Base-by-base conservation (phyloP, 2,329 filamentous ascomycete genomes). In the Colletotrichum chlorophyti region DNA sequence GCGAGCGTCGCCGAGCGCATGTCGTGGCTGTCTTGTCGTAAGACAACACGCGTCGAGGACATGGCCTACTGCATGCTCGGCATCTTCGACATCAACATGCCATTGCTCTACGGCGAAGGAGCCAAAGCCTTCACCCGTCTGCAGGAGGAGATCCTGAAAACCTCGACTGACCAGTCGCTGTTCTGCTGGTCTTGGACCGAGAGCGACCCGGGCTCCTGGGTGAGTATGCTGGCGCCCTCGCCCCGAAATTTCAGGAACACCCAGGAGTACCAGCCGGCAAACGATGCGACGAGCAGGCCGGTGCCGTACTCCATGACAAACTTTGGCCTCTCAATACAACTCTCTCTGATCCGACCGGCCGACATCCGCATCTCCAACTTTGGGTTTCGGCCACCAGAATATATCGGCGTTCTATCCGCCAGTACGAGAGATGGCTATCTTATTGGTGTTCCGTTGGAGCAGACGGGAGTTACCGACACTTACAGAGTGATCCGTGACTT, bases 71-170 rank as follows among this genome's bases (percentile, higher is more conserved):
- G 65, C 29, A 58, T 71, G 38, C 47, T 70, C 9, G 69, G 69
- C 2, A 50, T 72, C 14, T 70, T 72, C 35, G 60, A 63, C 29
- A 62, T 71, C 31, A 68, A 64, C 23, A 71, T 72, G 66, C 61
- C 66, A 4, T 50, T 67, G 9, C 61, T 66, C 1, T 71, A 71
- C 35, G 67, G 69, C 12, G 69, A 71, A 47, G 68, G 68, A 31
- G 17, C 14, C 6, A 63, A 61, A n/a, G 63, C 68, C 0, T 70
- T 69, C 42, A 59, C 59, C 7, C 58, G 68, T 34, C 14, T 66
- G 19, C 62, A 66, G 14, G 48, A 60, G 4, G 60, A 60, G 19
- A 60, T 62, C 14, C 31, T 62, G 10, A 53, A 31, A 5, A 47
- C 43, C 2, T 60, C 58, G n/a, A 55, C 55, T 1, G 55, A 60